A percentile compares a stretch with the other conserved stretches of the same genome.
Conservation (phyloP, 2,329 filamentous ascomycete genomes). For the Colletotrichum sp. region DNA sequence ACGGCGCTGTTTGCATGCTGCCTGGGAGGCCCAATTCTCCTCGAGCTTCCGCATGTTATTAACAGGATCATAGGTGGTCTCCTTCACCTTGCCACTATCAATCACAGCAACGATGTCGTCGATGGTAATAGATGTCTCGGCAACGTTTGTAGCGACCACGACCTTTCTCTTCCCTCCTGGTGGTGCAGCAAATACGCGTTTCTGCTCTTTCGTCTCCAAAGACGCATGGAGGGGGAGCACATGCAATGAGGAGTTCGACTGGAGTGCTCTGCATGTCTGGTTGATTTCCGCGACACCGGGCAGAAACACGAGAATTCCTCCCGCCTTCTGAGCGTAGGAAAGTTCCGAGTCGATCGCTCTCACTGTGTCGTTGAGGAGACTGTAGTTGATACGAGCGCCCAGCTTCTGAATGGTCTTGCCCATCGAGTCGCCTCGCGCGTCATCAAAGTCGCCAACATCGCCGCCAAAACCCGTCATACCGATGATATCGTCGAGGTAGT, state of each 20-base stretch:
- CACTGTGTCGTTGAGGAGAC: slow-evolving; percentile 81
- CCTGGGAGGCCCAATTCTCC: slow-evolving; percentile 93
- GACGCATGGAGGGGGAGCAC: slow-evolving; percentile 92
- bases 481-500: slow-evolving; percentile 88
- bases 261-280: slow-evolving; percentile 73
- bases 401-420: slow-evolving; percentile 75
- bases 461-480: slow-evolving; percentile 75
- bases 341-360: slow-evolving; percentile 82
- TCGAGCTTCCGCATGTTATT: slow-evolving; percentile 95
- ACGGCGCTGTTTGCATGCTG: slow-evolving; percentile 91
- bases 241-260: slow-evolving; percentile 67
- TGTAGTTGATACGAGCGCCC: slow-evolving; percentile 90
- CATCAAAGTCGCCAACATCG: slow-evolving; percentile 52
- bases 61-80: slow-evolving; percentile 89
- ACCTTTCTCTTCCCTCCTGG: slow-evolving; percentile 87
- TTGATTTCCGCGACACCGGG: slow-evolving; percentile 93
- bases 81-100: slow-evolving; percentile 93
- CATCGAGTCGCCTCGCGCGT: slow-evolving; percentile 56
- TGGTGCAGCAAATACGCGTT: slow-evolving; percentile 79
- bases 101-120: slow-evolving; percentile 97
- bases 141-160: slow-evolving; percentile 94
- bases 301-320: slow-evolving; percentile 94
- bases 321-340: slow-evolving; percentile 66
- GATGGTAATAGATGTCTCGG: slow-evolving; percentile 98
- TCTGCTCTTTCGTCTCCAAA: slow-evolving; percentile 86